Conservation (phyloP, 176 grass and related monocot species). For the Phoenix dactylifera region DNA sequence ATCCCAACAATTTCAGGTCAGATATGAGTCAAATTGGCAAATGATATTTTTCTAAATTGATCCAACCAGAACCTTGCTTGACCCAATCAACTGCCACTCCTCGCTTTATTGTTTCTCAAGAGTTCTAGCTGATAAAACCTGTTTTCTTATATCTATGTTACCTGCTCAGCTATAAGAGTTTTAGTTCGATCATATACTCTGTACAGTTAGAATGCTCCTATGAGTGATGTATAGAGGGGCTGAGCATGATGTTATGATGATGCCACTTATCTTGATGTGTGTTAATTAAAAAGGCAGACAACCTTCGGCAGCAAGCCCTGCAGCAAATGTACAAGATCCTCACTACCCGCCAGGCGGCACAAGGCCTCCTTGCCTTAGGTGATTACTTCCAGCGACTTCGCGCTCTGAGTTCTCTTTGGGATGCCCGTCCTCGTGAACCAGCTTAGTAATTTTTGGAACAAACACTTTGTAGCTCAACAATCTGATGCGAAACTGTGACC, state of each 20-base stretch:
- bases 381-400: conserved; percentile 45
- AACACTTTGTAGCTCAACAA: neutral
- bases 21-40: no score
- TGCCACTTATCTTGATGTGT: neutral
- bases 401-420: conserved; percentile 43
- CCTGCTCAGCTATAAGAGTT: no score
- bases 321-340: conserved; percentile 45
- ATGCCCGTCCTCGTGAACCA: conserved; percentile 35
- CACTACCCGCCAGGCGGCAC: conserved; percentile 36
- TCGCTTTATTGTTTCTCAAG: no score
- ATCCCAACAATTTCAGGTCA: no score
- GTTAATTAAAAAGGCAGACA: conserved; percentile 27
- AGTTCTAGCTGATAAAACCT: no score
- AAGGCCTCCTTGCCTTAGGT: conserved; percentile 31
- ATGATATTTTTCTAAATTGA: no score
- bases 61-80: no score
- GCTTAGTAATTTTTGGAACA: conserved; percentile 9
- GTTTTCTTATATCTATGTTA: no score
- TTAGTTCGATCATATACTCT: no score
- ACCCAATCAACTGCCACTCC: no score
- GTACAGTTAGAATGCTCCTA: no score
- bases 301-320: conserved; percentile 34
- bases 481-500: neutral
- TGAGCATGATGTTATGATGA: neutral
- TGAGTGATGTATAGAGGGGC: no score